A percentile compares a stretch with the other conserved stretches of the same genome.
These are phyloP conservation scores for Nicotiana obtusifolia DNA, from an alignment of 257 asterid species.

Conservation along the genomic window DNA sequence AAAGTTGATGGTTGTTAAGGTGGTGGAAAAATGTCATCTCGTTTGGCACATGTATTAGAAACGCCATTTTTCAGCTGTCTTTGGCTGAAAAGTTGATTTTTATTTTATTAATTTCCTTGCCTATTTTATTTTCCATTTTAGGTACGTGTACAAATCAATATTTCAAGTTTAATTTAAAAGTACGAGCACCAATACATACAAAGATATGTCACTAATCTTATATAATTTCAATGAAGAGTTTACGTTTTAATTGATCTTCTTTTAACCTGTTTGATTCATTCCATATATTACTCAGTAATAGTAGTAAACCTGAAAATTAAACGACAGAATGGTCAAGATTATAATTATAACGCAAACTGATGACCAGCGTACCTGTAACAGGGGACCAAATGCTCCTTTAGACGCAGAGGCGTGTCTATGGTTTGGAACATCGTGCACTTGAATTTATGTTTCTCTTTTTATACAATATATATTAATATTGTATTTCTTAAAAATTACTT, in stretches of 20 bases:
- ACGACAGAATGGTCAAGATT: neutral
- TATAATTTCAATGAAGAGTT: neutral
- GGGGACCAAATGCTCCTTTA: neutral
- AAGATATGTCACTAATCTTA: neutral
- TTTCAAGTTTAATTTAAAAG: too few species aligned
- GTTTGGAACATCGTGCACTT: too few species aligned
- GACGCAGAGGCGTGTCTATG: too few species aligned
- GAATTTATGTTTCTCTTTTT: too few species aligned
- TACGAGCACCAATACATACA: neutral
- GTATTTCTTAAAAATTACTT: too few species aligned
- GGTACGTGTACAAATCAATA: neutral
- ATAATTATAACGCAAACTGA: neutral
- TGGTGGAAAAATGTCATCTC: conserved; percentile 8
- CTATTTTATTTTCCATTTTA: neutral
- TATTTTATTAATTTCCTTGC: neutral
- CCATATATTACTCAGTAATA: neutral
- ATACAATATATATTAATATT: too few species aligned
- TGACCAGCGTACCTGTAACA: neutral
- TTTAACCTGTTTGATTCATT: neutral
- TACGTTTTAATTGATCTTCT: neutral
- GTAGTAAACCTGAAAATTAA: neutral
- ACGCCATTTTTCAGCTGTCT: neutral
- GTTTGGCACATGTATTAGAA: conserved; percentile 8
- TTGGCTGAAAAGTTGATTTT: neutral
- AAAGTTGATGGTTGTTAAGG: neutral